Conservation (phyloP, 768 basidiomycete species). For the Gymnopilus junonius region DNA sequence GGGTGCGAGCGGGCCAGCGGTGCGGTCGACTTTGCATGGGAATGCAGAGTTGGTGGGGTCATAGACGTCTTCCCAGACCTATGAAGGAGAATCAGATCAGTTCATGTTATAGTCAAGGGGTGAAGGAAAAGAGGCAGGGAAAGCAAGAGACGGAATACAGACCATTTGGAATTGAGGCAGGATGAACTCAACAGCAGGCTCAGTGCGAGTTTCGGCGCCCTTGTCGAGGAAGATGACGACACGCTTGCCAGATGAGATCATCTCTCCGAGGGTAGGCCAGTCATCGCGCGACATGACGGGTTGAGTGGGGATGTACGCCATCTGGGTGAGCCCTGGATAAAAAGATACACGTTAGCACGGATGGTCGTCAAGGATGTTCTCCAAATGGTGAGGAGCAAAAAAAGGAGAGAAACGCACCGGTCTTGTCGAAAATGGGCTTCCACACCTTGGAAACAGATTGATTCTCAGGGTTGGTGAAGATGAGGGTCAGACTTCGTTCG, state of each 20-base stretch:
- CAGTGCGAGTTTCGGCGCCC: conserved; percentile 38
- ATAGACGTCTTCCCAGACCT: conserved; percentile 63
- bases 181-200: conserved; percentile 46
- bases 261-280: conserved; percentile 66
- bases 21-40: conserved; percentile 59
- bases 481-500: conserved; percentile 67
- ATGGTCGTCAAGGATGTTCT: too few relatives aligned
- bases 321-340: conserved; percentile 41
- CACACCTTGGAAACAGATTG: conserved; percentile 49
- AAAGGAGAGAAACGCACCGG: conserved; percentile 37
- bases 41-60: conserved; percentile 50
- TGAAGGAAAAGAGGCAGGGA: not conserved
- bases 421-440: conserved; percentile 53
- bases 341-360: too few relatives aligned
- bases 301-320: conserved; percentile 55
- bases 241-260: conserved; percentile 60
- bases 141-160: not conserved
- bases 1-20: conserved; percentile 47
- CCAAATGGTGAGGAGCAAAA: too few relatives aligned
- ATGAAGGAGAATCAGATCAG: not conserved
- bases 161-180: conserved; percentile 64
- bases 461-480: conserved; percentile 69
- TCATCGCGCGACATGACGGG: conserved; percentile 44
- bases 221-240: conserved; percentile 66
- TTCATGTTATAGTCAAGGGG: not conserved